Evolutionary conservation across 495 filamentous ascomycete genomes (phyloP).

Genomic region (Antarctomyces pellizariae): DNA sequence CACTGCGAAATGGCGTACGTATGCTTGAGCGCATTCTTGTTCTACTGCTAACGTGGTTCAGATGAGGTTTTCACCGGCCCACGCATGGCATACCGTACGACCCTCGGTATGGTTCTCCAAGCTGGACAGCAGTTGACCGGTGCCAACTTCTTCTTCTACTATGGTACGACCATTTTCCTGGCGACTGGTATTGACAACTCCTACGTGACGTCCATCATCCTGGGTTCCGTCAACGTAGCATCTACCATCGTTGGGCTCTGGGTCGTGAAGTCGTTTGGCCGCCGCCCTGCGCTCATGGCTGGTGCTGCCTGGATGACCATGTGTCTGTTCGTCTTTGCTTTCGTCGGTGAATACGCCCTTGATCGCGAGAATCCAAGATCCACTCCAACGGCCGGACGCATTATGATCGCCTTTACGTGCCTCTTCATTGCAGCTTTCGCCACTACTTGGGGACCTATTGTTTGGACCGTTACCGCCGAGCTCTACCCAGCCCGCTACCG

Average conservation of each 20-base stretch:
- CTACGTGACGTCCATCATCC: conserved; percentile 51
- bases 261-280: conserved; percentile 46
- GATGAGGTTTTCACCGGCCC: conserved; percentile 17
- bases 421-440: conserved; percentile 36
- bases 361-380: conserved; percentile 19
- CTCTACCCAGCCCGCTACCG: conserved; percentile 54
- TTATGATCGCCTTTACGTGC: conserved; percentile 56
- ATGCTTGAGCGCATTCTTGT: conserved; percentile 15
- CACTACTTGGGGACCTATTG: conserved; percentile 63
- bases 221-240: conserved; percentile 49
- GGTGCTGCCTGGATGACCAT: conserved; percentile 46
- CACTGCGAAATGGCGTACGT: too few relatives aligned
- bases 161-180: conserved; percentile 48
- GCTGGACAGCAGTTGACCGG: conserved; percentile 45
- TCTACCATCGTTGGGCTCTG: conserved; percentile 53
- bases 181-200: conserved; percentile 42
- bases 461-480: conserved; percentile 55
- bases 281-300: conserved; percentile 38
- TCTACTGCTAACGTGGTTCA: conserved; percentile 8
- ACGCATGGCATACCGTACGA: conserved; percentile 41
- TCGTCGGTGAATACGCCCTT: conserved; percentile 36
- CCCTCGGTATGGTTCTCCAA: conserved; percentile 42
- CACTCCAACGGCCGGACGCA: conserved; percentile 27
- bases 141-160: conserved; percentile 71
- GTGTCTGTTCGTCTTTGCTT: conserved; percentile 40